phyloP scores from a whole-genome alignment of 768 basidiomycete species.

The Cystobasidium ongulense region DNA sequence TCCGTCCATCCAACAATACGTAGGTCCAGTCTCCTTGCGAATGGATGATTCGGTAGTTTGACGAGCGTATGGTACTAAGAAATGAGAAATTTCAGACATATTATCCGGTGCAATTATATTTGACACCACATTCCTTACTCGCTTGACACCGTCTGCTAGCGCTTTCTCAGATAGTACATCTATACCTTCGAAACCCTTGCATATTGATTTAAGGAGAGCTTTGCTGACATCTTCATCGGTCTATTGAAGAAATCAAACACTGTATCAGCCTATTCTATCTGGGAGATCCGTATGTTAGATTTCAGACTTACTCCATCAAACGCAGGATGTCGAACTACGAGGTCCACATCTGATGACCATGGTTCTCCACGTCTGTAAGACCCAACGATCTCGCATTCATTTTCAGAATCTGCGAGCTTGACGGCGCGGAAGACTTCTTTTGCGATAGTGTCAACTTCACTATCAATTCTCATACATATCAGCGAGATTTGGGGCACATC shows the following conservation, averaged over 20 bases:
- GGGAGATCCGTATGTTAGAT: neutral
- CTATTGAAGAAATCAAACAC: conserved; percentile 9
- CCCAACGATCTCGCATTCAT: conserved; percentile 35
- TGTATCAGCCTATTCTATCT: neutral
- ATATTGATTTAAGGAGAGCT: conserved; percentile 24
- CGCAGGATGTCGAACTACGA: conserved; percentile 30
- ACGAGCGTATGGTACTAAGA: conserved; percentile 29
- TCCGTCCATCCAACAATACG: conserved; percentile 29
- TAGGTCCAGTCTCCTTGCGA: conserved; percentile 35
- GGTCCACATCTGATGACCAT: conserved; percentile 35
- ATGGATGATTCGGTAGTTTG: conserved; percentile 22
- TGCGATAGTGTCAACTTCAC: conserved; percentile 33
- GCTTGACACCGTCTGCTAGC: conserved; percentile 31
- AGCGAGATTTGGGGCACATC: neutral
- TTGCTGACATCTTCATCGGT: conserved; percentile 28
- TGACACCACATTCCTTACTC: conserved; percentile 8
- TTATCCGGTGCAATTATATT: neutral
- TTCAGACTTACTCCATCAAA: conserved; percentile 5
- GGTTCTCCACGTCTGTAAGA: conserved; percentile 34
- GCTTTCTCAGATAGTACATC: conserved; percentile 11
- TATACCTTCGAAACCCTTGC: neutral
- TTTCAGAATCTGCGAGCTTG: conserved; percentile 11
- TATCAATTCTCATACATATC: neutral
- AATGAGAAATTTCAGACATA: neutral
- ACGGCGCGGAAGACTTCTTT: conserved; percentile 14